Conservation (phyloP, 345 rosid genomes). For the Balakata baccata region DNA sequence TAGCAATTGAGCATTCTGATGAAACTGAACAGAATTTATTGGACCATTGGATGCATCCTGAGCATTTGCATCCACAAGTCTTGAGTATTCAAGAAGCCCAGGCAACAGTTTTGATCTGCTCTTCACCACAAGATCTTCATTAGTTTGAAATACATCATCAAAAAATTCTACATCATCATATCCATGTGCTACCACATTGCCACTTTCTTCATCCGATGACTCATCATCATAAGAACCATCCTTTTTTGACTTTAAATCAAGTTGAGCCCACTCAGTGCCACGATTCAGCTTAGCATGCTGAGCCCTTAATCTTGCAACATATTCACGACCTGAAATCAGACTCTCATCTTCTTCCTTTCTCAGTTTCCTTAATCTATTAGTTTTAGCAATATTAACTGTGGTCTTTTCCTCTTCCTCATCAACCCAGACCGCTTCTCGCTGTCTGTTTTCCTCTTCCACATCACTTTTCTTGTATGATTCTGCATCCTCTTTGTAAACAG, state of each 20-base stretch:
- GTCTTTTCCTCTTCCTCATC: conserved; percentile 83
- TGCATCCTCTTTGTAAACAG: conserved; percentile 39
- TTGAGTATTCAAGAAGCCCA: conserved; percentile 75
- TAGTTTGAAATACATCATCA: conserved; percentile 62
- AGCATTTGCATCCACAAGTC: conserved; percentile 74
- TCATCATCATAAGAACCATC: conserved; percentile 34
- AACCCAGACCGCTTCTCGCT: conserved; percentile 72
- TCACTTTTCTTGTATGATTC: conserved; percentile 32
- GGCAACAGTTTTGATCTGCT: conserved; percentile 48
- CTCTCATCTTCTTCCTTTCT: conserved; percentile 78
- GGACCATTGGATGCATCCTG: conserved; percentile 70
- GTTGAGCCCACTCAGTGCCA: conserved; percentile 84
- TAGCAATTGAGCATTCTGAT: conserved; percentile 75
- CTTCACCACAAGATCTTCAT: conserved; percentile 76
- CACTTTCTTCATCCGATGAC: conserved; percentile 52
- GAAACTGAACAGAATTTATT: conserved; percentile 79
- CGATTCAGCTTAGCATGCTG: conserved; percentile 82
- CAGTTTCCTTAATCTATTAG: conserved; percentile 81
- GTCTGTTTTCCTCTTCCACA: conserved; percentile 37
- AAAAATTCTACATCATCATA: conserved; percentile 37
- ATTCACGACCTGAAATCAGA: conserved; percentile 64
- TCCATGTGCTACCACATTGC: conserved; percentile 27
- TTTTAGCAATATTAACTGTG: conserved; percentile 50
- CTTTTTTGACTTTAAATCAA: conserved; percentile 30
- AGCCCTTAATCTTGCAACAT: conserved; percentile 74